These are phyloP conservation scores for Mycena rebaudengoi DNA, from an alignment of 768 basidiomycete genomes.

Conservation along the genomic window DNA sequence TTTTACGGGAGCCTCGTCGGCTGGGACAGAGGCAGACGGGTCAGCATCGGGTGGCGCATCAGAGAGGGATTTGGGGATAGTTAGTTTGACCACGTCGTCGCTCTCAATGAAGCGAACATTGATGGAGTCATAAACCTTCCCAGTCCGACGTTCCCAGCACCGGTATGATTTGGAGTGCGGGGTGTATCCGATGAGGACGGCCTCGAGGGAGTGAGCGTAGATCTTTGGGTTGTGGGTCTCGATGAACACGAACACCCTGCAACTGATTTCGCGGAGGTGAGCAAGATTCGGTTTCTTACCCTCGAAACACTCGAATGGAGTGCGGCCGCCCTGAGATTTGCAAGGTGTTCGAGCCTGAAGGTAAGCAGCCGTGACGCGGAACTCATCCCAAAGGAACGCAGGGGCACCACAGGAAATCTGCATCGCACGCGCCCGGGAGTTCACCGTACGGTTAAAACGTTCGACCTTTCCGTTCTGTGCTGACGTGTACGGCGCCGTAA, in stretches of 20 bases:
- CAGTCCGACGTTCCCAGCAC: slow-evolving; percentile 6
- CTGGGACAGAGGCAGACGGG: too few relatives aligned
- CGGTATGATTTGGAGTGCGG: slow-evolving; percentile 24
- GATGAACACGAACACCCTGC: slow-evolving; percentile 33
- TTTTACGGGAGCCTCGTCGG: too few relatives aligned
- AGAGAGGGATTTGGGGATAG: too few relatives aligned
- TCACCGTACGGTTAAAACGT: slow-evolving; percentile 42
- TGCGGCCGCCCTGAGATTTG: slow-evolving; percentile 18
- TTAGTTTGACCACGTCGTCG: too few relatives aligned
- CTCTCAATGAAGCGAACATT: too few relatives aligned
- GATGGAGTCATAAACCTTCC: too few relatives aligned
- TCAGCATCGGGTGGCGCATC: too few relatives aligned
- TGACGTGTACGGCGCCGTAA: slow-evolving; percentile 44
- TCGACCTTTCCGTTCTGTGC: slow-evolving; percentile 47
- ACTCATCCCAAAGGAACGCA: slow-evolving; percentile 41
- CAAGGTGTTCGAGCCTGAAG: slow-evolving; percentile 33
- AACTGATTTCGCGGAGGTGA: slow-evolving; percentile 40
- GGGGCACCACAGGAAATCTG: slow-evolving; percentile 32
- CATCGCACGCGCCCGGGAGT: slow-evolving; percentile 40
- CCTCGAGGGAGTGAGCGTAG: neutral
- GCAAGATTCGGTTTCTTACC: slow-evolving; percentile 30
- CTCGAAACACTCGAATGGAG: slow-evolving; percentile 20
- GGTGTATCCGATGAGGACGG: neutral
- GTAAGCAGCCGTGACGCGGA: slow-evolving; percentile 39
- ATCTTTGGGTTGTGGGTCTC: slow-evolving; percentile 39